These are phyloP conservation scores for Penicillium fimorum DNA, from an alignment of 495 filamentous ascomycete genomes.

Conservation along the genomic window DNA sequence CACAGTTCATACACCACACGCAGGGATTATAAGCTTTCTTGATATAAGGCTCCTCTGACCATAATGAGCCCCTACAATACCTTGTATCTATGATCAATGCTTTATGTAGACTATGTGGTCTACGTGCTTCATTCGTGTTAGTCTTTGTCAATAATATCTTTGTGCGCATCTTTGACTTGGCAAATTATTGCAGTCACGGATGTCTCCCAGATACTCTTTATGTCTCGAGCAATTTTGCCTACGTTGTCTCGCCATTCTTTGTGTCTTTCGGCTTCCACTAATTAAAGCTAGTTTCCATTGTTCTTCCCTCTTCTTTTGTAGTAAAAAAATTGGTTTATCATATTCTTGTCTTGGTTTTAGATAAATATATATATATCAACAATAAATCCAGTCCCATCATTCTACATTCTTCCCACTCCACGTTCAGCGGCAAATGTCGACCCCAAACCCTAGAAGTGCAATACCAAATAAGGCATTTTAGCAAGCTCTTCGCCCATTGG, in stretches of 20 bases:
- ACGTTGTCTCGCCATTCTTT: neutral
- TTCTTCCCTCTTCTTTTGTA: neutral
- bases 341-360: neutral
- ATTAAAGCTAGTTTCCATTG: neutral
- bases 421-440: neutral
- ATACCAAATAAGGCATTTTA: neutral
- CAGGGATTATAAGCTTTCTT: neutral
- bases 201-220: neutral
- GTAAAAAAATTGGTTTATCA: accelerated
- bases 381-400: neutral
- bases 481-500: neutral
- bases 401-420: neutral
- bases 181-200: neutral
- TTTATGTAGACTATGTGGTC: neutral
- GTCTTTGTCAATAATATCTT: neutral
- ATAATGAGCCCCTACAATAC: neutral
- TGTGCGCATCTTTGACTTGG: neutral
- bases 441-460: too few species aligned
- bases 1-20: neutral
- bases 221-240: neutral
- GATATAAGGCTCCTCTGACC: neutral
- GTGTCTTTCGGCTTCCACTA: neutral
- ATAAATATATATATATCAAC: neutral
- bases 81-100: neutral
- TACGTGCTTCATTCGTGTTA: neutral